phyloP scores from a whole-genome alignment of 441 rosid species.

The Corymbia calophylla region DNA sequence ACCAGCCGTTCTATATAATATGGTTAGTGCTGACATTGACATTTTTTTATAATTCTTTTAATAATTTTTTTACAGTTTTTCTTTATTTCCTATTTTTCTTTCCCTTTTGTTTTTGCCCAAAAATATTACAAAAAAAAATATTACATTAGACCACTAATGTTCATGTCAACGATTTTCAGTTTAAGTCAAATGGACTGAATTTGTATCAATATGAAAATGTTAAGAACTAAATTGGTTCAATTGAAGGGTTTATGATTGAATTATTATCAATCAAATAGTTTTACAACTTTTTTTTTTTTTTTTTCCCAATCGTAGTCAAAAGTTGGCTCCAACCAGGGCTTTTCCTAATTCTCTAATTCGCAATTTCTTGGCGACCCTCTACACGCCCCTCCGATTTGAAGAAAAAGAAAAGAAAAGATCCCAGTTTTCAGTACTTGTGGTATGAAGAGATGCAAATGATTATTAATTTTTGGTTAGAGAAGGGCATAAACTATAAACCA shows the following conservation, averaged over 20 bases:
- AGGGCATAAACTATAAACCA: neutral
- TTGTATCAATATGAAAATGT: too few relatives aligned
- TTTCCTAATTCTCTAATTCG: neutral
- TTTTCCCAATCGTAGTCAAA: neutral
- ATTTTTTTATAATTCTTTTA: too few relatives aligned
- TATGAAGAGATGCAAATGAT: neutral
- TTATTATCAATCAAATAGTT: neutral
- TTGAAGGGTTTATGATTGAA: too few relatives aligned
- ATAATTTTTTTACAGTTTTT: too few relatives aligned
- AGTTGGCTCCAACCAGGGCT: neutral
- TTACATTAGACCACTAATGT: too few relatives aligned
- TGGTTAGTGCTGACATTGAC: neutral
- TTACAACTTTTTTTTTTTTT: neutral
- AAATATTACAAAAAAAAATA: too few relatives aligned
- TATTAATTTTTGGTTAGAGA: neutral
- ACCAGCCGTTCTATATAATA: accelerated
- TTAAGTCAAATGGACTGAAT: neutral
- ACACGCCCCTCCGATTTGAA: neutral
- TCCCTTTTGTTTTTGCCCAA: neutral
- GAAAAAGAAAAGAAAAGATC: neutral
- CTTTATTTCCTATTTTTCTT: neutral
- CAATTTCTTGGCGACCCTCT: neutral
- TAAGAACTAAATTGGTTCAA: too few relatives aligned
- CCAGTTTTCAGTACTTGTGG: neutral
- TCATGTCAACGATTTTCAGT: neutral